Percentiles rank a stretch among this genome's conserved stretches.
These are phyloP conservation scores for Citrus hindsii DNA, from an alignment of 345 rosid genomes.

Conservation along the genomic window DNA sequence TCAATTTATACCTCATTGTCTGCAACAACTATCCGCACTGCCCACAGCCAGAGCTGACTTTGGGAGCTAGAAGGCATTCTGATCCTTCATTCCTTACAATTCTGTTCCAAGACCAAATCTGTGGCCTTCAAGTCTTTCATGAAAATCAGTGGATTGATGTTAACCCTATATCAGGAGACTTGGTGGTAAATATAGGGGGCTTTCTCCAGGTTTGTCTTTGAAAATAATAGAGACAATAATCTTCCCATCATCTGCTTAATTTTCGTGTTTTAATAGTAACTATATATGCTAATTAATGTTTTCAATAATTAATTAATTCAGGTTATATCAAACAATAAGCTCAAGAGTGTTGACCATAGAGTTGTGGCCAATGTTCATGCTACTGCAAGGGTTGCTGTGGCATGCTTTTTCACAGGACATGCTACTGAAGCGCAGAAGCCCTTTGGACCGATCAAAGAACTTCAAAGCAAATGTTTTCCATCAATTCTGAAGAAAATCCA, in stretches of 20 bases:
- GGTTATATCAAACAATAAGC: conserved; percentile 48
- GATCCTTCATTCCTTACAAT: conserved; percentile 11
- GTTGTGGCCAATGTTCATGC: conserved; percentile 31
- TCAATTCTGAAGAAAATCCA: conserved; percentile 24
- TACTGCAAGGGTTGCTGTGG: conserved; percentile 48
- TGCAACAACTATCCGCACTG: conserved; percentile 8
- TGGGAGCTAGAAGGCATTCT: conserved; percentile 14
- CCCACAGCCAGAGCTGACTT: conserved; percentile 14
- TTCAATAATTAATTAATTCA: conserved; percentile 1
- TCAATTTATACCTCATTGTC: not conserved
- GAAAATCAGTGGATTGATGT: conserved; percentile 20
- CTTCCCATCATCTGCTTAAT: no score
- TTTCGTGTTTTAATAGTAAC: not conserved
- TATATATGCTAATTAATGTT: no score
- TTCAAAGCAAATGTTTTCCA: not conserved
- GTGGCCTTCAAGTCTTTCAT: conserved; percentile 18
- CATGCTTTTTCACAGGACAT: conserved; percentile 27
- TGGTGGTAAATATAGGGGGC: conserved; percentile 20
- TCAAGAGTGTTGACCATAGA: conserved; percentile 45
- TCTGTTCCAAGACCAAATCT: conserved; percentile 18
- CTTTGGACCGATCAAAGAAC: conserved; percentile 29
- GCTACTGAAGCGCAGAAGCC: not conserved
- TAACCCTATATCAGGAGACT: conserved; percentile 2
- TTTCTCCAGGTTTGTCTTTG: not conserved
- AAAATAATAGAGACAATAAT: not conserved